Evolutionary conservation across 2,329 filamentous ascomycete genomes (phyloP), one percentile per base, ranked within the genome.

Genomic region (Dryadomyces sulphureus): DNA sequence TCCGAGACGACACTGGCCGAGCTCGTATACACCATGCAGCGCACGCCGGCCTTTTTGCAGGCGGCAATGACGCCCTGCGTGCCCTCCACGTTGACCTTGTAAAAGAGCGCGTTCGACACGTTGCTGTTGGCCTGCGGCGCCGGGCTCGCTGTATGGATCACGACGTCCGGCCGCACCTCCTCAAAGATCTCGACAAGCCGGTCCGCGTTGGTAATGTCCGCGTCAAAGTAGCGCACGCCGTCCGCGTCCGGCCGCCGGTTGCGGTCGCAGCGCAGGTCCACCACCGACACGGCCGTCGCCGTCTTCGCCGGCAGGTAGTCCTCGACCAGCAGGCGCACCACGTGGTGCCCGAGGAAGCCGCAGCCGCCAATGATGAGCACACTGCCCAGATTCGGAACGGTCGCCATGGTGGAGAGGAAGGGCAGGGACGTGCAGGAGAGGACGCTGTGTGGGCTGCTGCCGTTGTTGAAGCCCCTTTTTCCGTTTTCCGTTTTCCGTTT

Each of bases 131-230:
- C 66, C 59, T 75, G 72, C 49, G 67, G 70, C 21, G 70, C 63
- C 35, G 85, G 84, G 30, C 81, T 85, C 19, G 90, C 92, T 2
- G 89, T 94, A 64, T 98, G 90, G 57, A 96, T 81, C 44, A 98
- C 86, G 14, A 93, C 76, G 58, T 88, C 79, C 19, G 90, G 89
- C 55, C 73, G 75, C 46, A 79, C 70, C 52, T 77, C 68, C 27
- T 70, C 62, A 55, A 96, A 79, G 39, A 86, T 65, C 34, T 70
- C 66, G 36, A 73, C 60, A 52, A 92, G 70, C 50, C 70, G 70
- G 46, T 69, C 67, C 17, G 66, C 58, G 51, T 84, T 77, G 46
- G 84, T 88, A 60, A 92, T 87, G 63, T 90, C 84, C 59, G 78
- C 83, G 54, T 87, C 79, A 60, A 77, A 73, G 66, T 92, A 92